Evolutionary conservation across 768 basidiomycete genomes (phyloP), one percentile per base, ranked within the genome.

Genomic region (Tylopilus rubrobrunneus): DNA sequence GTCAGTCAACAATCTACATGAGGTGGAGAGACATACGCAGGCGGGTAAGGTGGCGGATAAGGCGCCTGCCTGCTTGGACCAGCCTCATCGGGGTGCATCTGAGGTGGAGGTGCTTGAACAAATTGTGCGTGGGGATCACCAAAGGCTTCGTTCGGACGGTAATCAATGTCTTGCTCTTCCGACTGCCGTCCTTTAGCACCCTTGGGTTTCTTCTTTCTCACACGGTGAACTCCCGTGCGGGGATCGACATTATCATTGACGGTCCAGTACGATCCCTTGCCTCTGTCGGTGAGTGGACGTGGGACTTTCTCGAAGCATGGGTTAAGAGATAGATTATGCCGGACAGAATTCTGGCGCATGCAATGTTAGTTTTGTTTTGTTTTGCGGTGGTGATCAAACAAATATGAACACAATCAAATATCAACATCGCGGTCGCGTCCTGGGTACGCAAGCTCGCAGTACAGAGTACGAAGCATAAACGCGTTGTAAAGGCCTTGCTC

Each of bases 221-320:
- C 80, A 25, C 91, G 84, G 65, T 93, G 91, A 31, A 92, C 91
- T 34, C 91, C 91, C 4, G 91, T 92, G 39, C 89, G 87, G 46
- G 89, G 89, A 63, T 92, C 89, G 42, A 92, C 88, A 62, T 88
- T 87, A 62, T 92, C 89, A 62, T 92, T 91, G 57, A 93, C 91
- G 0, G 89, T 92, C 91, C 91, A 93, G 65, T 92, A 93, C 0
- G 89, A 92, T 21, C 91, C 91, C 64, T 93, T 93, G 49, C 91
- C 91, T 48, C 91, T 85, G 63, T 93, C 91, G 7, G 91, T 93
- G 60, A 93, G 80, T 12, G 91, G 91, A n/a, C 91, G 87, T 3
- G 91, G 86, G 5, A 92, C 87, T 71, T 93, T 93, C 71, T 92
- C 89, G 62, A 93, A 93, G 65, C 89, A 93, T 48, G 91, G 90